Evolutionary conservation across 2,329 filamentous ascomycete genomes (phyloP), one percentile per base, ranked within the genome.

Genomic region (Fusarium duplospermum): DNA sequence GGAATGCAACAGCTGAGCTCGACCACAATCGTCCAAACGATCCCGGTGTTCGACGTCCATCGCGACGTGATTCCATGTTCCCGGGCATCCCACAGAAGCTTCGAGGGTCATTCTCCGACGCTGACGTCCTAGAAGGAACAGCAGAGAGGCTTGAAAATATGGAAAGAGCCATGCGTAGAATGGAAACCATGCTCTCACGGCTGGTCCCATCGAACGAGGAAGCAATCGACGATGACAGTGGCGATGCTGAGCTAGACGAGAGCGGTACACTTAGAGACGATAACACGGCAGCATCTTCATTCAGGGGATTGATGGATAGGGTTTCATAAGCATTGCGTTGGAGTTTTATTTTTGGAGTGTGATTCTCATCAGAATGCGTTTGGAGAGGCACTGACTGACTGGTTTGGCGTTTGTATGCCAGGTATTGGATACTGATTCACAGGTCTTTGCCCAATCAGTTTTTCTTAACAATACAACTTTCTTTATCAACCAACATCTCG

Each of bases 51-150:
- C 77, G 79, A 33, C 80, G 83, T 22, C 80, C 84, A 16, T 84
- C 84, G 56, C 84, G 89, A 38, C 83, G 89, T 56, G 89, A 91
- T 80, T 90, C 89, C 42, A 89, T 90, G 70, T 90, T 89, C 67
- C 88, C 87, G 0, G 86, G 86, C 1, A 81, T 90, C 18, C 71
- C 81, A 6, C 79, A 77, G 59, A 88, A 89, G 79, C 79, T 90
- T 70, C 84, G 85, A 29, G 82, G 83, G 1, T 86, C 88, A 8
- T 83, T 90, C 66, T 81, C 83, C 33, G 87, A 88, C 31, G 81
- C 83, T 14, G 82, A 85, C 40, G 87, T 87, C 64, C 79, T 83
- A 20, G 84, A 83, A 14, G 83, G 84, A n/a, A 79, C 90, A 56
- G 78, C 82, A 0, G 78, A 79, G 27, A 83, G 87, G 57, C 77